phyloP scores from a whole-genome alignment of 2,329 filamentous ascomycete genomes.

The Fusarium dlaminii region DNA sequence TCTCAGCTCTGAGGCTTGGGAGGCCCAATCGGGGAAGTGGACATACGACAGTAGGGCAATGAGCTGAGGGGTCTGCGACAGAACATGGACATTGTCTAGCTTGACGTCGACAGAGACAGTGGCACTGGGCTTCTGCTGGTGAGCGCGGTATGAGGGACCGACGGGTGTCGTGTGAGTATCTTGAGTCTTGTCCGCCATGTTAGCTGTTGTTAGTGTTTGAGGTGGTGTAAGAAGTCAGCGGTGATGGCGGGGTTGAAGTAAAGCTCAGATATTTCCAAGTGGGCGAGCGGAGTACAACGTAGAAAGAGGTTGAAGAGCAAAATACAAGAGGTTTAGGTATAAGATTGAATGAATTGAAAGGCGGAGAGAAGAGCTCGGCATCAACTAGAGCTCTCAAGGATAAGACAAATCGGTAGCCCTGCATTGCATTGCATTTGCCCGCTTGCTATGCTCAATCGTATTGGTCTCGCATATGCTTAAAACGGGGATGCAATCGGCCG shows the following conservation, averaged over 20 bases:
- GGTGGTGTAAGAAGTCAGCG: conserved; percentile 5
- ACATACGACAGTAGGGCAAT: conserved; percentile 97
- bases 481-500: conserved; percentile 36
- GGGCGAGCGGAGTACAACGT: conserved; percentile 2
- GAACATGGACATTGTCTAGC: conserved; percentile 87
- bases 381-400: conserved; percentile 34
- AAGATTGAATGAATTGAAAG: conserved; percentile 22
- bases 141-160: conserved; percentile 80
- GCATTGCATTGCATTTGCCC: conserved; percentile 13
- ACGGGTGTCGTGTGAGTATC: conserved; percentile 67
- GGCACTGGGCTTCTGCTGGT: conserved; percentile 82
- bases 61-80: conserved; percentile 93
- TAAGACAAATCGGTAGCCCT: conserved; percentile 35
- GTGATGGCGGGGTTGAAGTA: conserved; percentile 17
- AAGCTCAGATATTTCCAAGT: conserved; percentile 21
- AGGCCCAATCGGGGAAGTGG: conserved; percentile 18
- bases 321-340: conserved; percentile 7
- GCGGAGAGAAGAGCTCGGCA: conserved; percentile 20
- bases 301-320: neutral
- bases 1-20: conserved; percentile 33
- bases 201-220: conserved; percentile 23
- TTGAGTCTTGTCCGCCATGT: conserved; percentile 42
- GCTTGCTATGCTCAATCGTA: conserved; percentile 10
- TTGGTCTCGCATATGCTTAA: conserved; percentile 38
- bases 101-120: conserved; percentile 86